Base-by-base conservation (phyloP, 1,284 basidiomycete species). In the Termitomyces sp. region DNA sequence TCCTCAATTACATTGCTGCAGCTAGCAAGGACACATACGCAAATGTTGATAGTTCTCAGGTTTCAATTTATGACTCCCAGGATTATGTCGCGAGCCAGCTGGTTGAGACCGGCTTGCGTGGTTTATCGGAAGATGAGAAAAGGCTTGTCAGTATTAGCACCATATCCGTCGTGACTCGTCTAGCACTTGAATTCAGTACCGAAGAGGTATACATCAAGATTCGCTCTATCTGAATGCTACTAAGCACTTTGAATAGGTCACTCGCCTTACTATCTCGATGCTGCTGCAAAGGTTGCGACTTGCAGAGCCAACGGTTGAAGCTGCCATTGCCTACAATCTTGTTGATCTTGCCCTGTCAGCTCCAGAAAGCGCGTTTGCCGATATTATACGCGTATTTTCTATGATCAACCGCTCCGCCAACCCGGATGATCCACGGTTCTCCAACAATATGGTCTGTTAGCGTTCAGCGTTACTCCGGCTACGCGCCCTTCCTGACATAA, bases 271-370 rank as follows among this genome's bases (percentile, higher is more conserved):
- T 4, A 84, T 93, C 9, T 95, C 94, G 1, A 95, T 98, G 90
- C 75, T 98, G 5, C 73, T 98, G 24, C 96, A 98, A 73, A 82
- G 94, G 24, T 75, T 97, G 26, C 84, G 89, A 24, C 85, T 85
- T 10, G 89, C 91, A 5, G 92, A 96, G 63, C 84, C 90, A 0
- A 83, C 84, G 1, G 88, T 93, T 4, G 94, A 97, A 70, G 90
- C 92, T 28, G 89, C 92, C 1, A 95, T 98, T 60, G 86, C 94
- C 3, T 89, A 90, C 67, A 94, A 94, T 65, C 77, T 98, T 8
- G 93, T 97, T 3, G 92, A 95, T 54, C 78, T 98, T 21, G 94
- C 93, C 0, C 76, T 96, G 28, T 80, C 82, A 43, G 88, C 90
- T 2, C 88, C 91, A 1, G 81, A 87, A 57, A 79, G 77, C 56